Evolutionary conservation across 306 rosid species (phyloP), one percentile per base, ranked within the genome.

Genomic region (Quercus suber): DNA sequence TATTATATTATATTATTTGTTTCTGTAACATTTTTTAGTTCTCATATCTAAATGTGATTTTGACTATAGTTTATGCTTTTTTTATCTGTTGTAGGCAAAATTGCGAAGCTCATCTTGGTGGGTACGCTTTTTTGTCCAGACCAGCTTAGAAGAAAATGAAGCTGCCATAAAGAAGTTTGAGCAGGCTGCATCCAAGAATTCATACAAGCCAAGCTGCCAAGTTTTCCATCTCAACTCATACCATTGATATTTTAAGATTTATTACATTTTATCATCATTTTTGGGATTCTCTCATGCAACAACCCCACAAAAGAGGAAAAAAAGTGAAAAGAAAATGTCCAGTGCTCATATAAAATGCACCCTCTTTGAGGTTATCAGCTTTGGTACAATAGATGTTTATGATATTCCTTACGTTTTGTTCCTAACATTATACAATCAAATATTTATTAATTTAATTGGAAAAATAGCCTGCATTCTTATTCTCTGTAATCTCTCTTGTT

Each of bases 81-180:
- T 76, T 41, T 41, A 41, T 41, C 69, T 84, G 79, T 84, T 79
- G 79, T 41, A 94, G 98, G 97, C 97, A 63, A 92, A 94, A 89
- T 89, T 92, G 97, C 80, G 97, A 43, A 92, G 92, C 80, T 63
- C 92, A 27, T 75, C 98, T 73, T 94, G 97, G 97, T 94, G 98
- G 98, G 87, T 87, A 75, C 86, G 87, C 12, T 88, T 88, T 83
- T 89, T 94, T 65, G 75, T 80, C 57, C 90, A 86, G 78, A 86
- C 83, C 69, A 90, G 87, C 87, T 78, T 94, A 76, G 90, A 85
- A 84, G 93, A 88, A 84, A 87, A 90, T 59, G 94, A 89, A 70
- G 83, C 74, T 35, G 90, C 85, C 31, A 15, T 23, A 68, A 86
- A 88, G 87, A 92, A 89, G 82, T 94, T 92, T 81, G 90, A 92